Evolutionary conservation across 345 rosid genomes (phyloP), one percentile per base, ranked within the genome.

Genomic region (Atalantia buxifolia): DNA sequence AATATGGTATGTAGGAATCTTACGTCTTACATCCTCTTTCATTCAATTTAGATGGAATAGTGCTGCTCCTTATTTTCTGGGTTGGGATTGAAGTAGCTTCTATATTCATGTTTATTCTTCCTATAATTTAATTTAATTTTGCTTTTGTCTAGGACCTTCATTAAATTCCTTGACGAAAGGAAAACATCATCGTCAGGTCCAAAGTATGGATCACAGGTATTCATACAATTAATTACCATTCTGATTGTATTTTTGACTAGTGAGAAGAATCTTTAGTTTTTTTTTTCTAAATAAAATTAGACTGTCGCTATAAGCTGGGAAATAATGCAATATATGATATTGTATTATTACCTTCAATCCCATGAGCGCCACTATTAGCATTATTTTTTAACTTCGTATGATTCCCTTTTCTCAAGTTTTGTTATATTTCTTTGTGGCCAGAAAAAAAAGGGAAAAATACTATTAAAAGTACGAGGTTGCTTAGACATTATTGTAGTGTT

Each of bases 121-220:
- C 55, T 77, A 68, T 36, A 78, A 18, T 5, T 53, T 53, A 16
- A 53, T 79, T 73, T 33, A 14, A 16, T n/a, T 21, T 36, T 64
- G 71, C 38, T 78, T 74, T 33, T 76, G 76, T 76, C 24, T 70
- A 96, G 99, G 98, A 94, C 86, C 82, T 96, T 96, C 84, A 69
- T 90, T 78, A 90, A 90, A 84, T 90, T 90, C 84, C 91, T 94
- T 28, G 98, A 92, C 42, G 98, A 92, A 84, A 92, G 84, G 88
- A 92, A 92, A 89, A 77, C 87, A 24, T 80, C 90, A 86, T 73
- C 90, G 31, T 80, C 97, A 63, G 86, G 91, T 77, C 70, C 97
- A 77, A 96, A 82, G 84, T 92, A 90, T 80, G 93, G 98, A 80
- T 88, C 93, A 10, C 99, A 96, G 97, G 99, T 92, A 81, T 81